Conservation (phyloP, 768 basidiomycete genomes). For the Psilocybe subaeruginosa region DNA sequence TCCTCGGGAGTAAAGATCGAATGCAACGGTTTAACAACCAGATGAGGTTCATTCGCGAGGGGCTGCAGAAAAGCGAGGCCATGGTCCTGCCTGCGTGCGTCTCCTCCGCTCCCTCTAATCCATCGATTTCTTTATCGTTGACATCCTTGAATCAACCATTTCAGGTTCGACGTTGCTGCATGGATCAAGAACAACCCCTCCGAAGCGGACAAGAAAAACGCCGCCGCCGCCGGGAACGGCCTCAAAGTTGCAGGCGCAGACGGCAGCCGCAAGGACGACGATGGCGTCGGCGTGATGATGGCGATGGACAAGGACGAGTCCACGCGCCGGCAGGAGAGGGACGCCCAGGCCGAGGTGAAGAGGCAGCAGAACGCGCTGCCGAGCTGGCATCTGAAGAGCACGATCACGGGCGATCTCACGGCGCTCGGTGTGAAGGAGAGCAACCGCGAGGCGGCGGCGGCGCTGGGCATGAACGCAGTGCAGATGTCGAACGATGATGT, state of each 20-base stretch:
- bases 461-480: conserved; percentile 22
- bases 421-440: conserved; percentile 80
- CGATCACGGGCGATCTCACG: conserved; percentile 91
- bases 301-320: conserved; percentile 89
- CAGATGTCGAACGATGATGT: conserved; percentile 71
- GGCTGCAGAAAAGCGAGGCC: conserved; percentile 85
- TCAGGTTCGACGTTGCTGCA: conserved; percentile 78
- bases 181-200: conserved; percentile 80
- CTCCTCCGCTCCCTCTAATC: neutral
- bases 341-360: conserved; percentile 83
- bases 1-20: conserved; percentile 85
- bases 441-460: conserved; percentile 53
- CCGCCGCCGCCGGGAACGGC: conserved; percentile 51
- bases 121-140: neutral
- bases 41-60: conserved; percentile 86
- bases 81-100: conserved; percentile 85
- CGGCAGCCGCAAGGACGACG: conserved; percentile 62
- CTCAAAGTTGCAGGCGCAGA: conserved; percentile 78
- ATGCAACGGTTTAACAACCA: conserved; percentile 96
- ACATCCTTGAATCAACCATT: neutral
- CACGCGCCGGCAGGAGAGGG: conserved; percentile 70
- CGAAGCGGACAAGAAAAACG: conserved; percentile 64
- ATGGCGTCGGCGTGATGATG: conserved; percentile 85
- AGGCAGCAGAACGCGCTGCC: conserved; percentile 91
- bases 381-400: conserved; percentile 94